Evolutionary conservation across 306 rosid species (phyloP).

Genomic region (Quercus robur): DNA sequence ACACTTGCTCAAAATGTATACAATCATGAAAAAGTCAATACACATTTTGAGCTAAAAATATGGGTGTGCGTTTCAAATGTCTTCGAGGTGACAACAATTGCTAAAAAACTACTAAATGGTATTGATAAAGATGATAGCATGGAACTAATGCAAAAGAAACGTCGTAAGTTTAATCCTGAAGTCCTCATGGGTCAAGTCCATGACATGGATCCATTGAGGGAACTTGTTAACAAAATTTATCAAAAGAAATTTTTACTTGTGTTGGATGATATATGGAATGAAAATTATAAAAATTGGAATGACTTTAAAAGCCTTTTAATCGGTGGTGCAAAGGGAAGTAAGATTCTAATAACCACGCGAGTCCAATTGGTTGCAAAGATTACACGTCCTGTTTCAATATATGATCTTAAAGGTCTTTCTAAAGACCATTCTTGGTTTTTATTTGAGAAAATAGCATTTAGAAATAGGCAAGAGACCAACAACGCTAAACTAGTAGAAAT

Average conservation of each 20-base stretch:
- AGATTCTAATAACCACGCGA: constrained; percentile 30
- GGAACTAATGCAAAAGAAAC: too few relatives aligned
- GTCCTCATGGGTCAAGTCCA: too few relatives aligned
- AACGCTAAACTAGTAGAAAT: background rate
- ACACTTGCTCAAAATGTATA: too few relatives aligned
- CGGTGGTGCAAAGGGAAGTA: constrained; percentile 30
- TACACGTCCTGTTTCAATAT: background rate
- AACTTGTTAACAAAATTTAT: constrained; percentile 7
- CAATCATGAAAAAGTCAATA: too few relatives aligned
- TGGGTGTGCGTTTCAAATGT: too few relatives aligned
- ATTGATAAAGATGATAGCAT: too few relatives aligned
- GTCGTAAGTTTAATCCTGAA: too few relatives aligned
- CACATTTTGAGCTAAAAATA: too few relatives aligned
- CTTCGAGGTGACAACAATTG: too few relatives aligned
- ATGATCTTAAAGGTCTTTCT: constrained; percentile 17
- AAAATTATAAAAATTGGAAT: constrained; percentile 17
- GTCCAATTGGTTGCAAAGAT: constrained; percentile 12
- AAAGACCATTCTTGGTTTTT: constrained; percentile 10
- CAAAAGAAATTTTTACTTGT: constrained; percentile 34
- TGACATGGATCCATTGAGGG: background rate
- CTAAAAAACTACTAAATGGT: too few relatives aligned
- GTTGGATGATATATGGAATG: constrained; percentile 42
- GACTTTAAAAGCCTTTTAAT: constrained; percentile 10
- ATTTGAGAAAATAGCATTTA: constrained; percentile 26
- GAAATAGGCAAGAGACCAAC: constrained; percentile 1